A percentile compares a stretch with the other conserved stretches of the same genome.
Evolutionary conservation across 371 early-diverging fungal genomes (phyloP).

Genomic region (Catenaria anguillulae): DNA sequence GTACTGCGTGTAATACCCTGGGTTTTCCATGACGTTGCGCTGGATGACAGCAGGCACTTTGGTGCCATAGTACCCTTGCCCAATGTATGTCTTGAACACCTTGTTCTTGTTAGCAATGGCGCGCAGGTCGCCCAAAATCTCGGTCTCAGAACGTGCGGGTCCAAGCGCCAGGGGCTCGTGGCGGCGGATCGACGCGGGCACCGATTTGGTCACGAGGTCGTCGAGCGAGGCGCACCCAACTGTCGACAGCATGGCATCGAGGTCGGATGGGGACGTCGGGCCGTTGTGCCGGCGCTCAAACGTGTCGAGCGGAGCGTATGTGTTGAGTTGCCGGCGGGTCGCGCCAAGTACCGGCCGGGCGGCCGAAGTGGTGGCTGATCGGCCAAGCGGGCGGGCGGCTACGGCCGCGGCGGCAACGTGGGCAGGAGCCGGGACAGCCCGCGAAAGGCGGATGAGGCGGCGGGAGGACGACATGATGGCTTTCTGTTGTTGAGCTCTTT

Average conservation of each 20-base stretch:
- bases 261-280: constrained; percentile 35
- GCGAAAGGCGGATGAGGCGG: too few relatives aligned
- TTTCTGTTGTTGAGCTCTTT: too few relatives aligned
- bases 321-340: too few relatives aligned
- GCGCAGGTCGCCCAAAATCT: constrained; percentile 61
- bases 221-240: constrained; percentile 62
- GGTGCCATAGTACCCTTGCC: constrained; percentile 84
- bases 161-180: constrained; percentile 31
- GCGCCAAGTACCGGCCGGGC: too few relatives aligned
- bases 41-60: constrained; percentile 84
- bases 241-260: constrained; percentile 59
- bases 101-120: constrained; percentile 77
- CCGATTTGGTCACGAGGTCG: constrained; percentile 61
- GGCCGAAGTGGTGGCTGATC: too few relatives aligned
- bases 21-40: constrained; percentile 91
- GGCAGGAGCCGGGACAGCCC: too few relatives aligned
- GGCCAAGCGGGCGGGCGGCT: too few relatives aligned
- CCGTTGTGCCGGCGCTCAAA: constrained; percentile 84
- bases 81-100: constrained; percentile 76
- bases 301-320: constrained; percentile 10
- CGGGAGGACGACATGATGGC: too few relatives aligned
- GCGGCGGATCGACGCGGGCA: constrained; percentile 68
- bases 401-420: too few relatives aligned
- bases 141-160: constrained; percentile 54
- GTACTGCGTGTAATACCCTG: constrained; percentile 89